phyloP scores from a whole-genome alignment of 495 filamentous ascomycete species.

The Trichoderma orchidacearum region DNA sequence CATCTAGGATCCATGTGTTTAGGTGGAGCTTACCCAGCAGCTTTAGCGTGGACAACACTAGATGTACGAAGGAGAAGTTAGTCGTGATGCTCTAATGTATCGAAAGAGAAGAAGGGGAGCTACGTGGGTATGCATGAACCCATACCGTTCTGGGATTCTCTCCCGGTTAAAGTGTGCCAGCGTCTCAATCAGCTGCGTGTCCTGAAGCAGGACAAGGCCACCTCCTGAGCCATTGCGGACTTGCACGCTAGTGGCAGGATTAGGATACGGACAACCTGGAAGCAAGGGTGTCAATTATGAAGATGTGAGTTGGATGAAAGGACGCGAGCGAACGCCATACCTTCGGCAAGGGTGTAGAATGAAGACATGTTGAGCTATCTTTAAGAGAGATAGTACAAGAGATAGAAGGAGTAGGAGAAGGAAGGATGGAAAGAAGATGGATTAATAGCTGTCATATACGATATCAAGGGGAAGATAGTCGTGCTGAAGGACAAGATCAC shows the following conservation, averaged over 20 bases:
- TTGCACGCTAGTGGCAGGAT: slow-evolving; percentile 4
- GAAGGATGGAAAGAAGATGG: no score
- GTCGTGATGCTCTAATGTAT: not conserved
- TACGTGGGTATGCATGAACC: slow-evolving; percentile 8
- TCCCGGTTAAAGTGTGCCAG: slow-evolving; percentile 55
- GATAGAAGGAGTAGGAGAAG: not conserved
- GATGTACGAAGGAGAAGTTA: not conserved
- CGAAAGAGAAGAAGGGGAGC: slow-evolving; percentile 16
- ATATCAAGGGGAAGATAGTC: no score
- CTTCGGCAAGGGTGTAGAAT: not conserved
- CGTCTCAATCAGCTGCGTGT: slow-evolving; percentile 29
- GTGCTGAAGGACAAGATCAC: no score
- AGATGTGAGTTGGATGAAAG: not conserved
- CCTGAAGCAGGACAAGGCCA: slow-evolving; percentile 17
- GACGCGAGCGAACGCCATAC: slow-evolving; percentile 19
- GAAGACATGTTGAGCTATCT: not conserved
- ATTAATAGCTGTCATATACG: no score
- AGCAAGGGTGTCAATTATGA: not conserved
- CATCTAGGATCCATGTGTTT: not conserved
- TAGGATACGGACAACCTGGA: slow-evolving; percentile 9
- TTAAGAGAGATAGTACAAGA: not conserved
- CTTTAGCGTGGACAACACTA: not conserved
- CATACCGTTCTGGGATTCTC: slow-evolving; percentile 28
- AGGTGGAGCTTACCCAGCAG: not conserved
- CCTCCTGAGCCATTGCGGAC: slow-evolving; percentile 1